Evolutionary conservation across 306 rosid species (phyloP).

Genomic region (Sindora glabra): DNA sequence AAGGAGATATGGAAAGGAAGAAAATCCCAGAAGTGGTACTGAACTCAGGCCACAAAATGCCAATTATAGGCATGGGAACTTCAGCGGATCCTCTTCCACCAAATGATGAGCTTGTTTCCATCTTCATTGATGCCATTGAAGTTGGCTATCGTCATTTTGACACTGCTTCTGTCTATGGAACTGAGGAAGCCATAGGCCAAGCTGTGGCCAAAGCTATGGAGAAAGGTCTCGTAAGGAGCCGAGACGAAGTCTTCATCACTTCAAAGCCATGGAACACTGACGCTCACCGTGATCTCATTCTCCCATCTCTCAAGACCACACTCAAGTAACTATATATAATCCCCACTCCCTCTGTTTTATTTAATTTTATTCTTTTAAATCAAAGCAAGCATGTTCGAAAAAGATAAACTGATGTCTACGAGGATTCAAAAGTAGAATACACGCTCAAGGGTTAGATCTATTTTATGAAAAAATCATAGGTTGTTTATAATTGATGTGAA

Average conservation of each 20-base stretch:
- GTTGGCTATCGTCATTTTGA: conserved; percentile 35
- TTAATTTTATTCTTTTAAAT: too few species aligned
- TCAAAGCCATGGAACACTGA: conserved; percentile 46
- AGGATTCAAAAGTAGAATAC: too few species aligned
- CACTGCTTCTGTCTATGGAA: conserved; percentile 33
- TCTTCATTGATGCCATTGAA: conserved; percentile 33
- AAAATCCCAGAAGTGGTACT: conserved; percentile 23
- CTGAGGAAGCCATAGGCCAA: conserved; percentile 37
- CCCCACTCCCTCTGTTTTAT: neutral
- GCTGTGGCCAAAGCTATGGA: conserved; percentile 28
- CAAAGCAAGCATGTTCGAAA: too few species aligned
- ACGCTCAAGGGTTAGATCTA: too few species aligned
- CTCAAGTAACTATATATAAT: conserved; percentile 23
- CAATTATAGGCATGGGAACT: conserved; percentile 39
- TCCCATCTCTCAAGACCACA: conserved; percentile 40
- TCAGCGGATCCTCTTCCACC: conserved; percentile 29
- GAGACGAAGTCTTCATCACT: conserved; percentile 52
- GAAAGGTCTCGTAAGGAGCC: conserved; percentile 31
- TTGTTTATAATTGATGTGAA: too few species aligned
- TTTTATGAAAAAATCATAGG: too few species aligned
- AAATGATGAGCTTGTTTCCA: conserved; percentile 26
- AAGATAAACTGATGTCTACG: too few species aligned
- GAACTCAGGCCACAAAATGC: conserved; percentile 37
- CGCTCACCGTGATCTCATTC: conserved; percentile 41
- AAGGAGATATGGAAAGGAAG: conserved; percentile 14